These are phyloP conservation scores for Alternaria incomplexa DNA, from an alignment of 2,329 filamentous ascomycete species.

Conservation along the genomic window DNA sequence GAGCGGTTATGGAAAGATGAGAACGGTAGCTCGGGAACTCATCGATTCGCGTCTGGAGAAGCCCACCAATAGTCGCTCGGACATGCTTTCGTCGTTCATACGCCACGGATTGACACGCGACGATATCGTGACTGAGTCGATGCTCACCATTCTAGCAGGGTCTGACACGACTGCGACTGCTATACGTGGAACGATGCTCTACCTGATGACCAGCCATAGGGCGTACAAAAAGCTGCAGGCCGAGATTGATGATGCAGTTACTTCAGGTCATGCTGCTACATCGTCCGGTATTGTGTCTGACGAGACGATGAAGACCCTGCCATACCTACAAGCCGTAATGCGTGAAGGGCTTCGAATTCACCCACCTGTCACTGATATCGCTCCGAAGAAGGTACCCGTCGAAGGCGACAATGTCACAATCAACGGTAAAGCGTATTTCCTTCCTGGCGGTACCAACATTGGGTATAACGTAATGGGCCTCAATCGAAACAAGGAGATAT, in stretches of 20 bases:
- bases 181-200: slow-evolving; percentile 59
- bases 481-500: slow-evolving; percentile 29
- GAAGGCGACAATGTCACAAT: slow-evolving; percentile 33
- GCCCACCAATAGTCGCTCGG: slow-evolving; percentile 52
- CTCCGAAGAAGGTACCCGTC: slow-evolving; percentile 32
- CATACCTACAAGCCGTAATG: slow-evolving; percentile 55
- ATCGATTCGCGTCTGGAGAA: slow-evolving; percentile 31
- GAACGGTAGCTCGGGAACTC: slow-evolving; percentile 21
- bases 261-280: slow-evolving; percentile 17
- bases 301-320: slow-evolving; percentile 42
- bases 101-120: slow-evolving; percentile 50
- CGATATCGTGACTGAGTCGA: slow-evolving; percentile 49
- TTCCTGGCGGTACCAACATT: slow-evolving; percentile 38
- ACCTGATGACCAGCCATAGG: slow-evolving; percentile 56
- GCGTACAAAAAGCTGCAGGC: slow-evolving; percentile 53
- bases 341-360: slow-evolving; percentile 53
- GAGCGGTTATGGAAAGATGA: slow-evolving; percentile 31
- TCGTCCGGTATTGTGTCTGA: slow-evolving; percentile 54
- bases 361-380: slow-evolving; percentile 41
- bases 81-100: slow-evolving; percentile 62
- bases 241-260: slow-evolving; percentile 53
- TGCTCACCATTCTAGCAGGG: slow-evolving; percentile 59
- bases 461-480: slow-evolving; percentile 31
- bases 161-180: slow-evolving; percentile 64
- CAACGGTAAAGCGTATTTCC: slow-evolving; percentile 23